Evolutionary conservation across 2,329 filamentous ascomycete genomes (phyloP), one percentile per base, ranked within the genome.

Genomic region (Botrytis deweyae): DNA sequence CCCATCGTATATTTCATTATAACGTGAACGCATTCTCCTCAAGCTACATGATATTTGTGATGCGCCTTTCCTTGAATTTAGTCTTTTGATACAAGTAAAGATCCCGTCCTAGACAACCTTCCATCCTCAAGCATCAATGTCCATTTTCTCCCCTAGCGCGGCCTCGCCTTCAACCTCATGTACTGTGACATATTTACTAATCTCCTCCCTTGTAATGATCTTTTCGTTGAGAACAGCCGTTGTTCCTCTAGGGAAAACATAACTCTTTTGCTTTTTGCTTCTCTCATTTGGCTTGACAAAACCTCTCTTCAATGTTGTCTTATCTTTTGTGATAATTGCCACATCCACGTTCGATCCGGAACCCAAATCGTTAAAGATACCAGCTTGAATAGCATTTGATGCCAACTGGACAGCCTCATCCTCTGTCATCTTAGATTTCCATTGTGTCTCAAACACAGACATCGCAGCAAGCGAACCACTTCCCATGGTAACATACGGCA

Each of bases 401-500:
- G 91, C 91, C 76, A 98, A 87, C 81, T 91, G 90, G 74, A 98
- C 86, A n/a, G 95, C 95, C 68, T 93, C 93, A 55, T 97, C 92
- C 79, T 89, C 87, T 76, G 88, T 92, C 82, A 98, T 83, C 75
- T 90, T 85, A 12, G 90, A 86, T 88, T 95, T 93, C 97, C 97
- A 99, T 84, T 92, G 91, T 68, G 95, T 97, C 87, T 99, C 96
- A 82, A 99, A 99, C 70, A 99, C 93, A 46, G 93, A 93, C 96
- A 99, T 99, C 82, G 96, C 96, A 42, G 96, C 96, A 78, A 99
- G 87, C 66, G 94, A 97, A 77, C 96, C 96, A 38, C 93, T 97
- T 72, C 96, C 96, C 96, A 99, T 99, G 77, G 97, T 99, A 78
- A 99, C 97, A 84, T 99, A 99, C 69, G 96, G 96, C 67, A 99